Conservation (phyloP, 2,329 filamentous ascomycete species). For the Alternaria incomplexa region DNA sequence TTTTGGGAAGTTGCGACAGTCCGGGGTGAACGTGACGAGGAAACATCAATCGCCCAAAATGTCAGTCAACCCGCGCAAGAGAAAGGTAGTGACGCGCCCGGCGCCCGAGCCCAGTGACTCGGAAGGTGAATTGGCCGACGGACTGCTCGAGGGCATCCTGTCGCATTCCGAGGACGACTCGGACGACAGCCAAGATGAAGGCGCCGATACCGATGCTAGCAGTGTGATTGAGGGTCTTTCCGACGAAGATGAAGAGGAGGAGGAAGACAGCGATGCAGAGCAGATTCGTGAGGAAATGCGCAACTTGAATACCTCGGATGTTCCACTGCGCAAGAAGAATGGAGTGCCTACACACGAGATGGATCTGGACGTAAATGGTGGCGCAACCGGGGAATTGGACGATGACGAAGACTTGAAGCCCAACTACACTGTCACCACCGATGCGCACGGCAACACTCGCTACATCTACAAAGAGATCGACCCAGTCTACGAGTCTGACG, state of each 20-base stretch:
- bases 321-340: slow-evolving; percentile 21
- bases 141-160: slow-evolving; percentile 51
- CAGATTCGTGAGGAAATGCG: slow-evolving; percentile 54
- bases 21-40: slow-evolving; percentile 3
- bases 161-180: slow-evolving; percentile 52
- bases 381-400: slow-evolving; percentile 34
- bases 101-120: slow-evolving; percentile 36
- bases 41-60: slow-evolving; percentile 22
- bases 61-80: slow-evolving; percentile 58
- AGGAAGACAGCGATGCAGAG: slow-evolving; percentile 48
- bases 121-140: slow-evolving; percentile 47
- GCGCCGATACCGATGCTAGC: slow-evolving; percentile 39
- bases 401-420: slow-evolving; percentile 46
- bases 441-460: slow-evolving; percentile 88
- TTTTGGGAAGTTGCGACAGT: slow-evolving; percentile 23
- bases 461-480: slow-evolving; percentile 95
- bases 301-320: slow-evolving; percentile 48
- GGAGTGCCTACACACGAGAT: slow-evolving; percentile 23
- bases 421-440: slow-evolving; percentile 70
- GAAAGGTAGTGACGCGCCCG: slow-evolving; percentile 51
- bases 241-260: slow-evolving; percentile 40
- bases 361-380: slow-evolving; percentile 13
- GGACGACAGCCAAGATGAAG: slow-evolving; percentile 30
- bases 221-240: slow-evolving; percentile 41
- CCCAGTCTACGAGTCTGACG: slow-evolving; percentile 94